Evolutionary conservation across 139 green algal species (phyloP), one percentile per base, ranked within the genome.

Genomic region (Gonium pectorale): DNA sequence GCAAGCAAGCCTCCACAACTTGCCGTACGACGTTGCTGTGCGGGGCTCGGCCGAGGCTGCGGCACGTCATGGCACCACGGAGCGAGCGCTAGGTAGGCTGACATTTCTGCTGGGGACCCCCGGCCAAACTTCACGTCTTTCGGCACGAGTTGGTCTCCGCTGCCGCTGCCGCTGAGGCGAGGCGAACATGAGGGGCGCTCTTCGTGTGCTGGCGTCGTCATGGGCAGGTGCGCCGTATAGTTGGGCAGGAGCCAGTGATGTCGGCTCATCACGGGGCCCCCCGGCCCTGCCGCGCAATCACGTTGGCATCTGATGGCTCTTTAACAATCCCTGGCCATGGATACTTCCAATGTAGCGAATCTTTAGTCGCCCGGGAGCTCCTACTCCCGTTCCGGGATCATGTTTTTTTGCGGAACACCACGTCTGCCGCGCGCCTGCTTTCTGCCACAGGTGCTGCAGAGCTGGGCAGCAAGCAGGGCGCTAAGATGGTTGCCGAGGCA

Each of bases 261-360:
- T 67, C 71, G 71, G 71, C 72, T 80, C 72, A 80, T 80, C 72
- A 80, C 17, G n/a, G n/a, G n/a, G n/a, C n/a, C n/a, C n/a, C n/a
- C n/a, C n/a, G n/a, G n/a, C n/a, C n/a, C n/a, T n/a, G n/a, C n/a
- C n/a, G n/a, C n/a, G n/a, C n/a, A n/a, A n/a, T n/a, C n/a, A n/a
- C n/a, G n/a, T n/a, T n/a, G n/a, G n/a, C n/a, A n/a, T n/a, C n/a
- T n/a, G n/a, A n/a, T n/a, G n/a, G n/a, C n/a, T n/a, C n/a, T n/a
- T n/a, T n/a, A n/a, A n/a, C n/a, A n/a, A n/a, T n/a, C n/a, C n/a
- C n/a, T n/a, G n/a, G n/a, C n/a, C n/a, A n/a, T n/a, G n/a, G n/a
- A n/a, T n/a, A n/a, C n/a, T n/a, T n/a, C n/a, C n/a, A n/a, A n/a
- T n/a, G n/a, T n/a, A n/a, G n/a, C n/a, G n/a, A n/a, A n/a, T n/a